Evolutionary conservation across 495 filamentous ascomycete species (phyloP), one percentile per base, ranked within the genome.

Genomic region (Aspergillus sclerotiicarbonarius): DNA sequence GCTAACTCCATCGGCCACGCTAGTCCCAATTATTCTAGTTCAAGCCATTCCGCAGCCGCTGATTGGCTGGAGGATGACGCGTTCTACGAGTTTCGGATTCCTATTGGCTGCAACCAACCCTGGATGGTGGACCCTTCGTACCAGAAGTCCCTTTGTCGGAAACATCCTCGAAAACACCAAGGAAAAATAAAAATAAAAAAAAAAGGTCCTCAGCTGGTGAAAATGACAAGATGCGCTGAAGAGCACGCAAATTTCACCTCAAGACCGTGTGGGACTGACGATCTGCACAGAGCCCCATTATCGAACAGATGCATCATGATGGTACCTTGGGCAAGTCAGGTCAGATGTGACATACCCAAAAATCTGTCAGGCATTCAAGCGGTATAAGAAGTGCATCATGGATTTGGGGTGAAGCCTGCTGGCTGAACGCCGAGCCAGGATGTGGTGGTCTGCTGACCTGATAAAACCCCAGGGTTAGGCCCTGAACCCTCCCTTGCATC

Each of bases 1-100:
- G 67, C 65, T 64, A 76, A 71, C 73, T 75, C 75, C 74, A 77
- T 76, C 68, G 53, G 59, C 63, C 52, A 60, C 69, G 58, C 64
- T 76, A 69, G 61, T 59, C 71, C 68, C 55, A 51, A 68, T 72
- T 61, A 67, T 61, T 60, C 65, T 66, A 67, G 71, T 60, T 68
- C 64, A 69, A 59, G 66, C 67, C 60, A 64, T 67, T 67, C 66
- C 51, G 50, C 62, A 62, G 54, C 32, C 20, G 13, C 51, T 76
- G 66, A 75, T 76, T 74, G 75, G 72, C 39, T 59, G 15, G n/a
- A 13, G 18, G 35, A 61, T 67, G 64, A 67, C 67, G 67, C 66
- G 63, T 63, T 69, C 66, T 62, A 60, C 57, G 39, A 48, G 55
- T 49, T 48, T 47, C 35, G n/a, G 20, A 3, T 37, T 58, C 7